phyloP scores from a whole-genome alignment of 805 yeast genomes.

The Candida insectalens region DNA sequence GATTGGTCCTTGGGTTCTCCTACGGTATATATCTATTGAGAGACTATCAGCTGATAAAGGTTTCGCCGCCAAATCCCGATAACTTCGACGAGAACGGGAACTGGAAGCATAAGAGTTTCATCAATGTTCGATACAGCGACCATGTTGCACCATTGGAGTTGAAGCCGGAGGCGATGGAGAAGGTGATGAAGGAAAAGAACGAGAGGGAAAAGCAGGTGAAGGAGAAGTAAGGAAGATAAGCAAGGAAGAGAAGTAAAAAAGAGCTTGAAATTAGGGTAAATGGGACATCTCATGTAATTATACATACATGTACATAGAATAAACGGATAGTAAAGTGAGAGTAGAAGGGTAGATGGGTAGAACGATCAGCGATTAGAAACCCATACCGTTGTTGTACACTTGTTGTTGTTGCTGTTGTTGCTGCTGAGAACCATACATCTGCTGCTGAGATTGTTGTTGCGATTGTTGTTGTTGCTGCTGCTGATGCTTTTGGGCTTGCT shows the following conservation, averaged over 20 bases:
- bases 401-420: too few species aligned
- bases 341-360: not conserved
- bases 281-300: not conserved
- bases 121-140: constrained; percentile 26
- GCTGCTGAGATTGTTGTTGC: constrained; percentile 1
- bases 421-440: too few species aligned
- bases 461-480: constrained; percentile 6
- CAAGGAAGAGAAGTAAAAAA: not conserved
- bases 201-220: not conserved
- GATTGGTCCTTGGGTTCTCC: constrained; percentile 18
- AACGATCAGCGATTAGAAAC: too few species aligned
- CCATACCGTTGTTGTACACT: too few species aligned
- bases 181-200: constrained; percentile 5
- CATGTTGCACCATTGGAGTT: constrained; percentile 28
- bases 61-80: constrained; percentile 29
- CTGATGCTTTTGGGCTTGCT: constrained; percentile 6
- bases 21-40: constrained; percentile 19
- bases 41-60: constrained; percentile 29
- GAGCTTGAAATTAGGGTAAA: not conserved
- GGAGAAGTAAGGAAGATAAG: too few species aligned
- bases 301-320: not conserved
- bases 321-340: not conserved
- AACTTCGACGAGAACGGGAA: constrained; percentile 29
- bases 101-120: constrained; percentile 25
- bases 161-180: constrained; percentile 24